Base-by-base conservation (phyloP, 805 yeast species). In the Saccharomycopsis schoenii region DNA sequence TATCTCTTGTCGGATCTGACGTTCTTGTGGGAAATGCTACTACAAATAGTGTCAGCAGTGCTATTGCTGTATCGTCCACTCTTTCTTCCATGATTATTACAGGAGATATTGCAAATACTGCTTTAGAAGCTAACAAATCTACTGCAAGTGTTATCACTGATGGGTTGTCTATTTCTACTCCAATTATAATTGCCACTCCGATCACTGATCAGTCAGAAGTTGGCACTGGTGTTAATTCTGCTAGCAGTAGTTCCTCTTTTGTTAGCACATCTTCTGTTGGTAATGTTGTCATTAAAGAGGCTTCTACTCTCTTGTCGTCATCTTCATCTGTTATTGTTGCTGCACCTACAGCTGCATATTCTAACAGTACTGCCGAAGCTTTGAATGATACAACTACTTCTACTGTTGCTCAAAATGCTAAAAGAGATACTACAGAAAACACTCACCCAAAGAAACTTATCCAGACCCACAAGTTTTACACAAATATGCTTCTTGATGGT, bases 391-490 rank as follows among this genome's bases (percentile, higher is more conserved):
- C 52, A 21, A 4, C 52, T 11, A 15, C 14, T 47, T 17, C 52
- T 47, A 12, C 4, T 21, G 34, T 25, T 47, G n/a, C n/a, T 47
- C 4, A 24, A 11, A 47, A 47, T n/a, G 52, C 21, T 9, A 47
- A 47, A 34, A 21, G 52, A 21, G 52, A 47, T 17, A 21, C 34
- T 15, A 19, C 29, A 1, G 29, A 47, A 47, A 15, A 15, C 10
- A 12, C n/a, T 1, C 52, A 47, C 21, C 52, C 52, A 21, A 10
- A 24, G 14, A 1, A 25, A 17, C 60, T 51, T 14, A 76, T 80
- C 63, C 83, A 84, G 67, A 89, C 96, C 25, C 88, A 88, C 76
- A 88, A 86, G 72, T 88, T 88, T 71, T 86, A 81, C 72, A 80
- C 83, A 47, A 88, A 88, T 69, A 68, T 87, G 68, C 73, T 84